A percentile compares a stretch with the other conserved stretches of the same genome.
Conservation (phyloP, 805 yeast genomes). For the Debaryomyces prosopidis region DNA sequence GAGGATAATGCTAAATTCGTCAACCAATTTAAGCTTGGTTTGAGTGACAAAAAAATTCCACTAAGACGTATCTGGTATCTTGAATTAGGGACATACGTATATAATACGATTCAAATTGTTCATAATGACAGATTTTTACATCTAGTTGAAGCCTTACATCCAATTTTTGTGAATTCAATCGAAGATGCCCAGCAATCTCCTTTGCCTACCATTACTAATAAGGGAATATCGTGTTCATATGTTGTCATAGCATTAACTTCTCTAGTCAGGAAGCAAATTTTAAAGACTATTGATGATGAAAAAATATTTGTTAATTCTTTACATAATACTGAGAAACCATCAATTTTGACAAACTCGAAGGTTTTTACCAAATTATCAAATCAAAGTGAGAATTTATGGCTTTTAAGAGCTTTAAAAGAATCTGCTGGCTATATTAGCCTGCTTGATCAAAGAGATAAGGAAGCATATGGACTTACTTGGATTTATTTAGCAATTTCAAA, state of each 20-base stretch:
- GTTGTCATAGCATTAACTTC: conserved; percentile 36
- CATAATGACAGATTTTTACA: conserved; percentile 11
- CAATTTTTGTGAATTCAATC: conserved; percentile 26
- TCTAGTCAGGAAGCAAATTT: conserved; percentile 13
- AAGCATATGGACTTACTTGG: conserved; percentile 47
- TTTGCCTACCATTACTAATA: conserved; percentile 50
- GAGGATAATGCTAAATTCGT: conserved; percentile 19
- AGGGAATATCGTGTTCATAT: conserved; percentile 55
- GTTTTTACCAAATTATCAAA: conserved; percentile 50
- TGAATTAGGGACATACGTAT: conserved; percentile 42
- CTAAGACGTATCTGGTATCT: conserved; percentile 69
- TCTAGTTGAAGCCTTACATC: conserved; percentile 16
- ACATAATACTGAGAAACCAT: conserved; percentile 37
- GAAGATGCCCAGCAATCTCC: conserved; percentile 53
- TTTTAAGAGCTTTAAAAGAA: conserved; percentile 44
- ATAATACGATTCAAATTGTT: conserved; percentile 7
- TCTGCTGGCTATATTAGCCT: conserved; percentile 19
- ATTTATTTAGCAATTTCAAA: conserved; percentile 48
- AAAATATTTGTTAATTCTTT: conserved; percentile 36
- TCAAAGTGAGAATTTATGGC: conserved; percentile 53
- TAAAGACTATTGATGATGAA: conserved; percentile 8
- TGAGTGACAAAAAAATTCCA: conserved; percentile 62
- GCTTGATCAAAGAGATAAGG: conserved; percentile 14
- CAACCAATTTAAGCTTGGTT: conserved; percentile 52
- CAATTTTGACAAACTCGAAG: conserved; percentile 49